These are phyloP conservation scores for Rhizopogon rudus DNA, from an alignment of 768 basidiomycete species.

Conservation along the genomic window DNA sequence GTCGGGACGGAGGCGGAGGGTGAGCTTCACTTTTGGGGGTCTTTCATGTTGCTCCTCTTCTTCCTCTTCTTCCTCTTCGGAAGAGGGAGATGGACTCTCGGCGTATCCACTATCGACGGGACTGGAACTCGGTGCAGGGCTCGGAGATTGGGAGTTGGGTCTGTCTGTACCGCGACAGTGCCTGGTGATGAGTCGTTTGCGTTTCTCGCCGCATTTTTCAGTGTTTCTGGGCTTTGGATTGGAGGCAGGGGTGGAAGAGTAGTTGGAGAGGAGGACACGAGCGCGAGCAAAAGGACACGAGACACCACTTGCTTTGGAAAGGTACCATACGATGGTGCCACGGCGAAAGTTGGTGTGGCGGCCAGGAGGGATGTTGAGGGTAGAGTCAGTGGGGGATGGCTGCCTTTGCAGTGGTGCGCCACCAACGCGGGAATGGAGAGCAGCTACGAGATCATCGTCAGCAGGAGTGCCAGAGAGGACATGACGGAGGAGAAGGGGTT, in stretches of 20 bases:
- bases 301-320: slow-evolving; percentile 68
- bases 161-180: background rate
- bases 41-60: slow-evolving; percentile 28
- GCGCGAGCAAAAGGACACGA: slow-evolving; percentile 72
- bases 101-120: slow-evolving; percentile 23
- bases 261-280: slow-evolving; percentile 70
- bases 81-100: slow-evolving; percentile 17
- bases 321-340: slow-evolving; percentile 80
- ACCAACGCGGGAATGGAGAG: slow-evolving; percentile 63
- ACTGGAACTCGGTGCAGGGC: slow-evolving; percentile 10
- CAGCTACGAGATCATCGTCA: slow-evolving; percentile 72
- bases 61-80: slow-evolving; percentile 19
- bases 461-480: slow-evolving; percentile 63
- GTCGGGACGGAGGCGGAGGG: slow-evolving; percentile 51
- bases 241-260: slow-evolving; percentile 32
- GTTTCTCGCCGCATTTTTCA: slow-evolving; percentile 41
- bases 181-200: slow-evolving; percentile 29
- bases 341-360: slow-evolving; percentile 68
- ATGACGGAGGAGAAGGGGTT: slow-evolving; percentile 70
- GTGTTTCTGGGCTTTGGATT: slow-evolving; percentile 36
- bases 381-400: slow-evolving; percentile 10
- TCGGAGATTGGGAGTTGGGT: background rate
- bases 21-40: slow-evolving; percentile 65
- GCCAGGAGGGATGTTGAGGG: background rate
- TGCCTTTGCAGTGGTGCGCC: slow-evolving; percentile 48